Conservation (phyloP, 2,329 filamentous ascomycete species). For the Plectosphaerella plurivora region DNA sequence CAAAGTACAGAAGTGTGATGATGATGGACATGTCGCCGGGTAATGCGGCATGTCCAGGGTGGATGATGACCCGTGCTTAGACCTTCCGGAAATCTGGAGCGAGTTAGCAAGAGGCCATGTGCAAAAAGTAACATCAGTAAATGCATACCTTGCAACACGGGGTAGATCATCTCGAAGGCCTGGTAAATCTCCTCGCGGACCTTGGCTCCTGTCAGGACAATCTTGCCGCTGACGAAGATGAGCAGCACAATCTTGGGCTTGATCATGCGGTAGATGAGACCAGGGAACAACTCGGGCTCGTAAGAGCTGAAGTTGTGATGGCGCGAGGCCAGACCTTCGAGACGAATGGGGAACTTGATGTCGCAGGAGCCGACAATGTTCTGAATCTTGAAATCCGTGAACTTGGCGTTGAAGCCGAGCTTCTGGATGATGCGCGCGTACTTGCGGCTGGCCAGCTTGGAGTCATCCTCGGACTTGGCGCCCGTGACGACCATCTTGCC, state of each 20-base stretch:
- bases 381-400: slow-evolving; percentile 99
- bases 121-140: too few relatives aligned
- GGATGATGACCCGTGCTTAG: slow-evolving; percentile 22
- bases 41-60: not conserved
- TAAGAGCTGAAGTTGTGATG: slow-evolving; percentile 99
- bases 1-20: slow-evolving; percentile 19
- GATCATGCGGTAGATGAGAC: slow-evolving; percentile 99
- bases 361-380: slow-evolving; percentile 99
- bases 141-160: slow-evolving; percentile 76
- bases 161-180: slow-evolving; percentile 96
- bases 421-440: slow-evolving; percentile 99
- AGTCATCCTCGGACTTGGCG: slow-evolving; percentile 96
- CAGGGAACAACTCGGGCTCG: slow-evolving; percentile 96
- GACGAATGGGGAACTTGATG: slow-evolving; percentile 97
- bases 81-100: slow-evolving; percentile 53
- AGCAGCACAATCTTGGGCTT: slow-evolving; percentile 98
- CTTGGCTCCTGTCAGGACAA: slow-evolving; percentile 95
- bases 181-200: slow-evolving; percentile 98
- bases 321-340: slow-evolving; percentile 91
- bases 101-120: not conserved
- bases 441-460: slow-evolving; percentile 93
- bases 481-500: slow-evolving; percentile 99
- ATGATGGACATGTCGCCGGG: not conserved
- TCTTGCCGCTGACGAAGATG: slow-evolving; percentile 98
- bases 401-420: slow-evolving; percentile 98